Evolutionary conservation across 768 basidiomycete genomes (phyloP), one percentile per base, ranked within the genome.

Genomic region (Exidia glandulosa): DNA sequence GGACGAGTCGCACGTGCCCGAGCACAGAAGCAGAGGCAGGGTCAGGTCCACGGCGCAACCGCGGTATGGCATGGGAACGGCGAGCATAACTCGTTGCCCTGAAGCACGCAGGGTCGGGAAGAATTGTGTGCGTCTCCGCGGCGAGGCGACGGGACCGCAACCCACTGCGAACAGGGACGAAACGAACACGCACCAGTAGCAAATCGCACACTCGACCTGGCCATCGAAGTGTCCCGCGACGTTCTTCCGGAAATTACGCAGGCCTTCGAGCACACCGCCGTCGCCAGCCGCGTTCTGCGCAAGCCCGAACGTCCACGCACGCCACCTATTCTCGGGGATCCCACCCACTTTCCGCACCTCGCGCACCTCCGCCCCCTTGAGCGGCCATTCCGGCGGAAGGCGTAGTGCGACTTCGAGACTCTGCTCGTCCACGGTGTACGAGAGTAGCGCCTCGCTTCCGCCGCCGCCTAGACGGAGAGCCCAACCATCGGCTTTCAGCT

Each of bases 191-290:
- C 66, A 93, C 87, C 90, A 91, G 70, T 94, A 95, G 67, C 93
- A 95, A 61, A 99, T 97, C 1, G 95, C 91, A 71, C 96, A 99
- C 66, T 95, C 93, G 2, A 90, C 89, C 69, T 94, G 88, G 5
- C 95, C 95, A 63, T 95, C 91, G 67, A 98, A 99, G 70, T 98
- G 92, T 23, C 90, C 78, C 0, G 84, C 78, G 48, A 94, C 93
- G 68, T 97, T 98, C 73, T 88, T 91, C 74, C 94, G 94, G 81
- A 97, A 98, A 61, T 95, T 74, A 4, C 81, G 79, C 23, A 98
- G 71, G 0, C 90, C 94, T 68, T 98, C 96, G 10, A 90, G 78
- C 31, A 99, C 86, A 56, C 86, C 81, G 5, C 94, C 94, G 65
- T 93, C 94, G 94, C 96, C 69, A 31, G 7, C 2, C 23, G 12